A percentile compares a stretch with the other conserved stretches of the same genome.
Evolutionary conservation across 441 rosid species (phyloP).

Genomic region (Syzygium syzygioides): DNA sequence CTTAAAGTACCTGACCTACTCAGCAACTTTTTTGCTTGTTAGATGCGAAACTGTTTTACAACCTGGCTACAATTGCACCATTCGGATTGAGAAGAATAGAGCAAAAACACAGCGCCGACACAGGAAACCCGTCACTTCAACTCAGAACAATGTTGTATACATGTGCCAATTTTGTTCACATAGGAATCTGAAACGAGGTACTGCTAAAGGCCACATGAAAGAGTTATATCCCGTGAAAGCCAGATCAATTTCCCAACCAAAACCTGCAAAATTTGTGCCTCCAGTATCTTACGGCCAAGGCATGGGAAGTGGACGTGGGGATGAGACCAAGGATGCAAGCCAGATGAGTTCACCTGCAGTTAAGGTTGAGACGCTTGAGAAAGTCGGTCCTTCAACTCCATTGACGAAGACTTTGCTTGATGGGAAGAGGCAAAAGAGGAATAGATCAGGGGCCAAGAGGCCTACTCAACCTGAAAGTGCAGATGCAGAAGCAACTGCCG

Average conservation of each 20-base stretch:
- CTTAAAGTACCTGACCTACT: background rate
- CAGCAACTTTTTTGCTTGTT: background rate
- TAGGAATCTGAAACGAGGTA: constrained; percentile 56
- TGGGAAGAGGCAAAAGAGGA: constrained; percentile 31
- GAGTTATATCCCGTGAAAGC: constrained; percentile 48
- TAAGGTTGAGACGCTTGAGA: constrained; percentile 7
- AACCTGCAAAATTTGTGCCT: constrained; percentile 14
- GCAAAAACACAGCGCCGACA: constrained; percentile 17
- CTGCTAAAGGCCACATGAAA: constrained; percentile 56
- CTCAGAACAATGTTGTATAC: constrained; percentile 59
- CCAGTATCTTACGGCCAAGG: constrained; percentile 14
- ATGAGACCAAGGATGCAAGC: constrained; percentile 2
- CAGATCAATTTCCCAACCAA: constrained; percentile 15
- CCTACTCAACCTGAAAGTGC: constrained; percentile 20
- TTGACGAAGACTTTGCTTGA: constrained; percentile 22
- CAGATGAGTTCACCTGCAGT: constrained; percentile 7
- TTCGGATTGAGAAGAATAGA: constrained; percentile 50
- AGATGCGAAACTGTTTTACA: constrained; percentile 78
- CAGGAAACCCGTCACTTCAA: constrained; percentile 15
- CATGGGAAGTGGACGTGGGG: constrained; percentile 9
- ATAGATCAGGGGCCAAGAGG: constrained; percentile 24
- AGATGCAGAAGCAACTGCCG: constrained; percentile 15
- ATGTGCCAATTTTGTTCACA: constrained; percentile 58
- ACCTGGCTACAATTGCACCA: constrained; percentile 71
- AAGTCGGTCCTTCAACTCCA: constrained; percentile 24